Base-by-base conservation (phyloP, 495 filamentous ascomycete genomes). In the Beverwykella pulmonaria region DNA sequence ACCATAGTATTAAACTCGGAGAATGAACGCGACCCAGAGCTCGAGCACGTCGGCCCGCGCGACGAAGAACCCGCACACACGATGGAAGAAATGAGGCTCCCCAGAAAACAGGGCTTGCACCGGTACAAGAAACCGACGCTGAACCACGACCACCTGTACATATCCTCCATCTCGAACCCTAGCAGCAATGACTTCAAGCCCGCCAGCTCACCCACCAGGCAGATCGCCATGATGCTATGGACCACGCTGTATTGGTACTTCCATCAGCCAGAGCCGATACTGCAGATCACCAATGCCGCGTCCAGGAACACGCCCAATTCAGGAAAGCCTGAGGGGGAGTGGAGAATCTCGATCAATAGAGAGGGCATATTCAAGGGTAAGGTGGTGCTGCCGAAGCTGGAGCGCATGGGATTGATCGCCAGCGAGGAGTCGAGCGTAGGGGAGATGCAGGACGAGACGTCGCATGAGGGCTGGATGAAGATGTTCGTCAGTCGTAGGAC, bases 191-290 rank as follows among this genome's bases (percentile, higher is more conserved):
- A 96, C 50, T 95, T 88, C 82, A 91, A 90, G 68, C 87, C 91
- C 0, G 82, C 86, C 12, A 84, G 77, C 26, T 95, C 92, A 50
- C 91, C 90, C 0, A 92, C 92, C 0, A 81, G 92, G 32, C 90
- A 92, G 77, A 88, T 96, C 61, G 93, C 93, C 61, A 90, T 96
- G 90, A 93, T 97, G 91, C 84, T 98, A 7, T 98, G 93, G 92
- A 86, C 91, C 27, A 92, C 91, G 0, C 78, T 98, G 32, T 95
- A 89, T 77, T 98, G 95, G 95, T 98, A 98, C 78, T 98, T 98
- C 74, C 92, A 97, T 73, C 88, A 91, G 67, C 82, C 83, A 1
- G 78, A 82, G 34, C 88, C 89, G 1, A 49, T 72, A 1, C 75
- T 81, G 0, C 83, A 82, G 44, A 59, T 93, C 23, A 80, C 79